A percentile compares a stretch with the other conserved stretches of the same genome.
Conservation (phyloP, 768 basidiomycete species). For the Melanogaster broomeanus region DNA sequence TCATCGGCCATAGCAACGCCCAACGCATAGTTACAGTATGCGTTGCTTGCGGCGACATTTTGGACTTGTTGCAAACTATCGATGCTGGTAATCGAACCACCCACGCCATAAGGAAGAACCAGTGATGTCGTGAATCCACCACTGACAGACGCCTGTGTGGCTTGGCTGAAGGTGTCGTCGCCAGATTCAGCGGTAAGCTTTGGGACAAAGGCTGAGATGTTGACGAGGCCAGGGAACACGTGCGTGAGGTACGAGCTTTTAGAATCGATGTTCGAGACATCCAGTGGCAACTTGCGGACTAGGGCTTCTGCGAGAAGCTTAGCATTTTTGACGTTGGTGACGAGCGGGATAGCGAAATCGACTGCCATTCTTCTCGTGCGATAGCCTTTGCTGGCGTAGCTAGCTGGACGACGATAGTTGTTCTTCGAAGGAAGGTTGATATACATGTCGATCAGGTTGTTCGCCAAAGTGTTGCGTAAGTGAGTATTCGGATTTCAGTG, state of each 20-base stretch:
- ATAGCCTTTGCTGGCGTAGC: constrained; percentile 96
- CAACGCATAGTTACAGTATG: constrained; percentile 89
- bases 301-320: constrained; percentile 95
- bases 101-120: constrained; percentile 70
- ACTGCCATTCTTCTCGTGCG: constrained; percentile 97
- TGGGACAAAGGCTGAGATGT: constrained; percentile 86
- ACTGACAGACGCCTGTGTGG: constrained; percentile 80
- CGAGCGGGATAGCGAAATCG: constrained; percentile 95
- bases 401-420: constrained; percentile 94
- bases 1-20: constrained; percentile 71
- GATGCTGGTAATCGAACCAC: constrained; percentile 65
- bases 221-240: constrained; percentile 89
- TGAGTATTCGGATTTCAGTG: constrained; percentile 97
- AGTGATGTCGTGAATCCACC: constrained; percentile 89
- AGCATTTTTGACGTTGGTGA: constrained; percentile 98
- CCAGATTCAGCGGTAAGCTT: constrained; percentile 51
- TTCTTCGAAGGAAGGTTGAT: constrained; percentile 99
- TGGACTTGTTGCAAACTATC: constrained; percentile 69
- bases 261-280: constrained; percentile 88
- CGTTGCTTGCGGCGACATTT: constrained; percentile 56
- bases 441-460: constrained; percentile 98
- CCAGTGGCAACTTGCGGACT: constrained; percentile 84
- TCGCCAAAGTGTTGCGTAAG: constrained; percentile 94
- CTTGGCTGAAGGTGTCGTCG: constrained; percentile 57
- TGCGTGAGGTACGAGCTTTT: constrained; percentile 93